Percentiles rank a stretch among this genome's conserved stretches.
phyloP scores from a whole-genome alignment of 1,284 basidiomycete genomes.

The Pascua sp. region DNA sequence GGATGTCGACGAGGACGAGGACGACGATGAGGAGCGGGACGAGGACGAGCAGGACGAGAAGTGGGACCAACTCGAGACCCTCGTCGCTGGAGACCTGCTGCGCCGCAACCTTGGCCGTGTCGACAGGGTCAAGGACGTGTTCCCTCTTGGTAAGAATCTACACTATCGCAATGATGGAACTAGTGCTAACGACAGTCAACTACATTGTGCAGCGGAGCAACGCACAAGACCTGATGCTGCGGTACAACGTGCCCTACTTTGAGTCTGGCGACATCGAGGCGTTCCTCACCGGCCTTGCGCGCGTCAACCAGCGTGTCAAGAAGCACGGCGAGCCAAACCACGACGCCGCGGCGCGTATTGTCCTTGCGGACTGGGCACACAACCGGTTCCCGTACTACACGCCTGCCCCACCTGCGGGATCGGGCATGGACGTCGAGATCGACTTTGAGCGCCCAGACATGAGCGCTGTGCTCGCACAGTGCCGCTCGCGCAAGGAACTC shows the following conservation, averaged over 20 bases:
- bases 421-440: constrained; percentile 14
- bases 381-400: constrained; percentile 78
- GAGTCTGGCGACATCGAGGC: constrained; percentile 64
- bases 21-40: constrained; percentile 28
- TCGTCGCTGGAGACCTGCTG: constrained; percentile 66
- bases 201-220: constrained; percentile 70
- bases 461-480: constrained; percentile 55
- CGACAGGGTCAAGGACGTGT: constrained; percentile 81
- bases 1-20: constrained; percentile 35
- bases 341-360: constrained; percentile 70
- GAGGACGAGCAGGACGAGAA: constrained; percentile 50
- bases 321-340: constrained; percentile 76
- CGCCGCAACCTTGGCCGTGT: constrained; percentile 78
- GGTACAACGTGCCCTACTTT: constrained; percentile 84
- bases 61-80: constrained; percentile 50
- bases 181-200: constrained; percentile 55
- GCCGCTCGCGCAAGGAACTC: constrained; percentile 61
- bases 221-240: constrained; percentile 79
- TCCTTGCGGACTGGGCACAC: constrained; percentile 85
- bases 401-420: constrained; percentile 52
- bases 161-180: not conserved
- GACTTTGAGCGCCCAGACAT: constrained; percentile 40
- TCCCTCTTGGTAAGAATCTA: constrained; percentile 61
- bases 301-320: constrained; percentile 73
- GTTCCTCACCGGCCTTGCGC: constrained; percentile 79